Evolutionary conservation across 768 basidiomycete species (phyloP), one percentile per base, ranked within the genome.

Genomic region (Polyporus arcularius): DNA sequence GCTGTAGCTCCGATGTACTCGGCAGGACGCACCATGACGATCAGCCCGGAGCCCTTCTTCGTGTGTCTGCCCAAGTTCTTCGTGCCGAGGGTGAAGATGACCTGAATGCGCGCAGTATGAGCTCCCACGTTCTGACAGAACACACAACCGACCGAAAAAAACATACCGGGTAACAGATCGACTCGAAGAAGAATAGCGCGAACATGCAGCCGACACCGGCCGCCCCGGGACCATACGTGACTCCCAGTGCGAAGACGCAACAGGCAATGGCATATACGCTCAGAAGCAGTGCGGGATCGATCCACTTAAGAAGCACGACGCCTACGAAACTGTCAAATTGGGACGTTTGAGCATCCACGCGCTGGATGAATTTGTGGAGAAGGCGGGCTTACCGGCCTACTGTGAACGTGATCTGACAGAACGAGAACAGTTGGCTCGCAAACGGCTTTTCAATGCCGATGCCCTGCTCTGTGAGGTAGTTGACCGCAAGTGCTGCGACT

Each of bases 141-240:
- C 18, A 5, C 9, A 28, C 46, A 8, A 18, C 6, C 46, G 14
- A 21, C 21, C 41, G 39, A 40, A 30, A 49, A 32, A 14, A 4
- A 73, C 79, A 63, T 60, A 82, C 83, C 5, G 86, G 85, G 64
- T 87, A 87, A 66, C 87, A 89, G 60, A 90, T 89, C 32, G 86
- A 88, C 72, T 89, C 88, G 70, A 88, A 88, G 78, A 86, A 88
- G 79, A 89, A 88, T 56, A 90, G 73, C 57, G 77, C 69, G 68
- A 87, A 89, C 39, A 90, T 70, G 73, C 82, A 86, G 10, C 77
- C 83, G 43, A 90, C 74, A 38, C 84, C 89, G 4, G 79, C 74
- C 54, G 76, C 74, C 14, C 88, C 86, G 8, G 78, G 74, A 8
- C 84, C 69, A 28, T 81, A 76, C 10, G 84, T 78, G 49, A 83